These are phyloP conservation scores for Terfezia claveryi DNA, from an alignment of 495 filamentous ascomycete genomes.

Conservation along the genomic window DNA sequence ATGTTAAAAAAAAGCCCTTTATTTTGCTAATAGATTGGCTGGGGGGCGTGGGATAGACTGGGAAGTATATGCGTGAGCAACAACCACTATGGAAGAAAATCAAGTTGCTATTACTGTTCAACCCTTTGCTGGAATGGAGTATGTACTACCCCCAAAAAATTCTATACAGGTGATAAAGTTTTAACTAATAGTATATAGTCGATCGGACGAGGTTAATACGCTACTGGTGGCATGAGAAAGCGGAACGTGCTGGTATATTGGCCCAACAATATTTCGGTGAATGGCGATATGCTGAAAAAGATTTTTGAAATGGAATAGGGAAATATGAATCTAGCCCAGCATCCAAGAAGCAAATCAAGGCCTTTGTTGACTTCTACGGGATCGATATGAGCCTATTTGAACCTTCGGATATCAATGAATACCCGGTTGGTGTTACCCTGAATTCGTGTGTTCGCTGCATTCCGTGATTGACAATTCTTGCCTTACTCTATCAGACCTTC, in stretches of 20 bases:
- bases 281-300: too few relatives aligned
- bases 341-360: slow-evolving; percentile 10
- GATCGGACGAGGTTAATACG: too few relatives aligned
- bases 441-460: background rate
- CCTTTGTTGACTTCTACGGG: slow-evolving; percentile 19
- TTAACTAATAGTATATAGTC: too few relatives aligned
- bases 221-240: too few relatives aligned
- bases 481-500: slow-evolving; percentile 6
- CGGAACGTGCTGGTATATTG: too few relatives aligned
- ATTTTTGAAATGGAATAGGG: background rate
- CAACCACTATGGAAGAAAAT: slow-evolving; percentile 23
- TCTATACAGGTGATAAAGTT: too few relatives aligned
- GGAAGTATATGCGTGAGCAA: slow-evolving; percentile 21
- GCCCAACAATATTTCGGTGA: too few relatives aligned
- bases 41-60: slow-evolving; percentile 8
- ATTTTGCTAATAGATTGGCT: background rate
- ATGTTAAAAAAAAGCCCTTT: background rate
- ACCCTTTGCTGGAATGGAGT: slow-evolving; percentile 22
- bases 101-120: slow-evolving; percentile 25
- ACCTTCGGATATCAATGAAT: slow-evolving; percentile 18
- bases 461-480: background rate
- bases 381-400: slow-evolving; percentile 21
- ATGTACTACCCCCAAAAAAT: too few relatives aligned
- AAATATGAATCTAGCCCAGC: background rate
- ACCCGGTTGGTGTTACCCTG: slow-evolving; percentile 1